Conservation (phyloP, 352 stramenopile genomes). For the Pythium angustatum region DNA sequence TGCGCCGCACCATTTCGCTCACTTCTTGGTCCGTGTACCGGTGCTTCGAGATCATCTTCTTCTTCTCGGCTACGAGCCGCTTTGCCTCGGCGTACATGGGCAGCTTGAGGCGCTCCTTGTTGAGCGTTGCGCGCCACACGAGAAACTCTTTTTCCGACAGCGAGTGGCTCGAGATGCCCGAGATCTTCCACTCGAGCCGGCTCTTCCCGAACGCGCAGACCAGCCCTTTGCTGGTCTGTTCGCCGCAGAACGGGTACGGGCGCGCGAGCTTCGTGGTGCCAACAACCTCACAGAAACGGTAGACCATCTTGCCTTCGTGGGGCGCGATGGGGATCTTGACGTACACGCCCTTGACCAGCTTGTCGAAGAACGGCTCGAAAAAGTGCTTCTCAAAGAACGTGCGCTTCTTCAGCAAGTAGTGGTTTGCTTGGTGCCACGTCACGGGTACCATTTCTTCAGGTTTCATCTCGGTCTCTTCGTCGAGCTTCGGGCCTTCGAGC, state of each 20-base stretch:
- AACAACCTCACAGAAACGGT: constrained; percentile 83
- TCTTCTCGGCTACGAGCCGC: constrained; percentile 57
- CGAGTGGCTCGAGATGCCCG: constrained; percentile 69
- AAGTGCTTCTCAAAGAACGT: constrained; percentile 86
- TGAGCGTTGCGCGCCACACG: constrained; percentile 74
- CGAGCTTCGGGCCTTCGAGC: constrained; percentile 38
- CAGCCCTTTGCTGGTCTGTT: constrained; percentile 68
- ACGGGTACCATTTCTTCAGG: constrained; percentile 72
- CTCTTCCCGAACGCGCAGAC: constrained; percentile 83
- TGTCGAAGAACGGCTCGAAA: constrained; percentile 84
- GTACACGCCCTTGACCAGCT: constrained; percentile 76
- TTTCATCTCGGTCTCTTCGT: constrained; percentile 44
- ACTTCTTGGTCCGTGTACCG: constrained; percentile 81
- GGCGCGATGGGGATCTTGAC: constrained; percentile 70
- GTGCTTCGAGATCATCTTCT: constrained; percentile 71
- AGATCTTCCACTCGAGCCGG: constrained; percentile 73
- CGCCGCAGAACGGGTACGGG: constrained; percentile 72
- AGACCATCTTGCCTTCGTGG: constrained; percentile 78
- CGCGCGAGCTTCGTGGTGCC: constrained; percentile 57
- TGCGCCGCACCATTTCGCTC: constrained; percentile 76
- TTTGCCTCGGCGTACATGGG: constrained; percentile 74
- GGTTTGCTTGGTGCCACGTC: constrained; percentile 74
- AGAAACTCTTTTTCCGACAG: constrained; percentile 79
- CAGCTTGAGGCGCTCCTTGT: constrained; percentile 77
- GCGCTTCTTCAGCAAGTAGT: constrained; percentile 75